phyloP scores from a whole-genome alignment of 1,284 basidiomycete genomes.

The Nidula niveotomentosa region DNA sequence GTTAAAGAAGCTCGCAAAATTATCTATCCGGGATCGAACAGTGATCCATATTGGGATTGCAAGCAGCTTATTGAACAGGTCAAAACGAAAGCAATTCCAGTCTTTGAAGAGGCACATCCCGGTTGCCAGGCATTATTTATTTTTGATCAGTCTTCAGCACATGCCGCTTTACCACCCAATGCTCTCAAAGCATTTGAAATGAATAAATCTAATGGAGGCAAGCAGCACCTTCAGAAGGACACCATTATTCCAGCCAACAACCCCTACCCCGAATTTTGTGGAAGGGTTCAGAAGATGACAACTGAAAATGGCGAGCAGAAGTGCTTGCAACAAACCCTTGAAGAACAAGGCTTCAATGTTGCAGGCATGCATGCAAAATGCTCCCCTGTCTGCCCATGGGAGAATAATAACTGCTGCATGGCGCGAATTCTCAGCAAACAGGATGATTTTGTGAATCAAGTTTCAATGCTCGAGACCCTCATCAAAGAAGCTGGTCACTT shows the following conservation, averaged over 20 bases:
- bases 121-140: constrained; percentile 25
- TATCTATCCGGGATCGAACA: constrained; percentile 18
- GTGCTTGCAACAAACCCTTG: background rate
- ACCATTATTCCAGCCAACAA: constrained; percentile 11
- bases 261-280: constrained; percentile 13
- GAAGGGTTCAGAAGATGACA: constrained; percentile 4
- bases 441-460: background rate
- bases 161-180: constrained; percentile 23
- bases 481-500: background rate
- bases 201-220: constrained; percentile 29
- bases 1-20: constrained; percentile 13
- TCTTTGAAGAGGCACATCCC: constrained; percentile 23
- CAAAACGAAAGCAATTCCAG: constrained; percentile 14
- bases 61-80: constrained; percentile 20
- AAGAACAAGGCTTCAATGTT: background rate
- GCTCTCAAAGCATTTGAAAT: constrained; percentile 29
- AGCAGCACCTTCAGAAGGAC: constrained; percentile 11
- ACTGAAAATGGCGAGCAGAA: background rate
- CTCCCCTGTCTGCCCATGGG: background rate
- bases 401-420: background rate
- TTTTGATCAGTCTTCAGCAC: constrained; percentile 32
- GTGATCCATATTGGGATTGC: constrained; percentile 19
- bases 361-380: background rate
- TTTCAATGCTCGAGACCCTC: background rate
- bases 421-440: background rate